Conservation (phyloP, 352 stramenopile genomes). For the Globisporangium abappressorium region DNA sequence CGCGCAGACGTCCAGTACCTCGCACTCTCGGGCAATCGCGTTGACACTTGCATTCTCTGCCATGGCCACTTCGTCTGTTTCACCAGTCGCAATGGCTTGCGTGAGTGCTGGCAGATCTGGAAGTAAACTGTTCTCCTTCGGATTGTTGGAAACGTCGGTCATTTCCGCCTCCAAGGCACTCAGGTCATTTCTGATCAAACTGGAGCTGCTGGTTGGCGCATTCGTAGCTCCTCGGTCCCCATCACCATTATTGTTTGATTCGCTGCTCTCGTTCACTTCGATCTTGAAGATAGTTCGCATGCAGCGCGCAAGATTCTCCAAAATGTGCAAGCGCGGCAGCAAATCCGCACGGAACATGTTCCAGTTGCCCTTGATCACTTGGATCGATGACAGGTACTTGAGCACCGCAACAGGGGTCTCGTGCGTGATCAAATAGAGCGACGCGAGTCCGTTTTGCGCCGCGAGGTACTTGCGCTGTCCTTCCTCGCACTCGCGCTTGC, state of each 20-base stretch:
- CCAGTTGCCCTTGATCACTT: conserved; percentile 57
- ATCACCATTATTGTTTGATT: not conserved
- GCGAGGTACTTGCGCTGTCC: conserved; percentile 72
- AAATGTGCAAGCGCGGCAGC: conserved; percentile 61
- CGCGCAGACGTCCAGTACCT: conserved; percentile 29
- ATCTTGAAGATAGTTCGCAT: conserved; percentile 25
- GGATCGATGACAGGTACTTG: conserved; percentile 52
- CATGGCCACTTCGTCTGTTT: conserved; percentile 8
- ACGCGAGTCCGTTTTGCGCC: conserved; percentile 71
- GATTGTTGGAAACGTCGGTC: conserved; percentile 17
- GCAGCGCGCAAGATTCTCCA: conserved; percentile 55
- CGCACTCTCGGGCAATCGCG: conserved; percentile 37
- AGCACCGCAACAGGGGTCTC: conserved; percentile 33
- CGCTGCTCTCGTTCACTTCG: not conserved
- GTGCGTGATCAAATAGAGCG: conserved; percentile 35
- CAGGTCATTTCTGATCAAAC: not conserved
- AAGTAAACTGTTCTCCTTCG: conserved; percentile 46
- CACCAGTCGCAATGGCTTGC: conserved; percentile 22
- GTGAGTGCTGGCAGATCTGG: conserved; percentile 35
- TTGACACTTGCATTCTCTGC: not conserved
- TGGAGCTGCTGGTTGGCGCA: not conserved
- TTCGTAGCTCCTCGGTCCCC: not conserved
- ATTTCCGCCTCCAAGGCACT: not conserved
- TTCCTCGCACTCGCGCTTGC: conserved; percentile 79
- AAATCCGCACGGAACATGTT: conserved; percentile 59